Conservation (phyloP, 768 basidiomycete species). For the Termitomyces sp. region DNA sequence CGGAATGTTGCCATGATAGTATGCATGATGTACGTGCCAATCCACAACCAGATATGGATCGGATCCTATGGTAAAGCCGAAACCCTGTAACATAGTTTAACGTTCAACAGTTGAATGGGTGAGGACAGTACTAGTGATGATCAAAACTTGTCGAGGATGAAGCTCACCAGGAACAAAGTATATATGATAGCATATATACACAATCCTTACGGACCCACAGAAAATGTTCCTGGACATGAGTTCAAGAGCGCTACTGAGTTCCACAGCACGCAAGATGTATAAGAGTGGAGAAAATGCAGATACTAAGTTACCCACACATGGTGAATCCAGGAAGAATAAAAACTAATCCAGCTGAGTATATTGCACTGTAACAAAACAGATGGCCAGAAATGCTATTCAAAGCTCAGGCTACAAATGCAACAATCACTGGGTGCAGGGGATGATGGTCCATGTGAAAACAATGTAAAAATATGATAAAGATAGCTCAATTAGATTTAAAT, state of each 20-base stretch:
- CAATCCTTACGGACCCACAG: conserved; percentile 79
- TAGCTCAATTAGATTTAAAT: too few relatives aligned
- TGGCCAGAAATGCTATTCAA: conserved; percentile 73
- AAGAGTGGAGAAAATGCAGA: neutral
- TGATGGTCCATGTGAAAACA: too few relatives aligned
- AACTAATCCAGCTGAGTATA: conserved; percentile 89
- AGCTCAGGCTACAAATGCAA: conserved; percentile 79
- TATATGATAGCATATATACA: conserved; percentile 88
- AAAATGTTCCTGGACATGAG: conserved; percentile 79
- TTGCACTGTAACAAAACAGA: conserved; percentile 86
- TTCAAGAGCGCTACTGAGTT: conserved; percentile 71
- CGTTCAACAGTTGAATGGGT: neutral
- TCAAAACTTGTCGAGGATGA: neutral
- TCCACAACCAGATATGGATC: conserved; percentile 77
- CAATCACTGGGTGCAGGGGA: too few relatives aligned
- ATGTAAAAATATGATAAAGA: too few relatives aligned
- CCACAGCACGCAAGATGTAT: neutral
- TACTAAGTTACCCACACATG: conserved; percentile 51
- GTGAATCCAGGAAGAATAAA: conserved; percentile 88
- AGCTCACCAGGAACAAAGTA: conserved; percentile 69
- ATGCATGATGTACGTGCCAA: conserved; percentile 48
- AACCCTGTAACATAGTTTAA: conserved; percentile 59
- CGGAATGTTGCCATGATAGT: conserved; percentile 45
- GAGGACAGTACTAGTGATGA: conserved; percentile 1
- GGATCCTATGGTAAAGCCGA: conserved; percentile 81